Evolutionary conservation across 2,329 filamentous ascomycete genomes (phyloP).

Genomic region (Colletotrichum graminicola): DNA sequence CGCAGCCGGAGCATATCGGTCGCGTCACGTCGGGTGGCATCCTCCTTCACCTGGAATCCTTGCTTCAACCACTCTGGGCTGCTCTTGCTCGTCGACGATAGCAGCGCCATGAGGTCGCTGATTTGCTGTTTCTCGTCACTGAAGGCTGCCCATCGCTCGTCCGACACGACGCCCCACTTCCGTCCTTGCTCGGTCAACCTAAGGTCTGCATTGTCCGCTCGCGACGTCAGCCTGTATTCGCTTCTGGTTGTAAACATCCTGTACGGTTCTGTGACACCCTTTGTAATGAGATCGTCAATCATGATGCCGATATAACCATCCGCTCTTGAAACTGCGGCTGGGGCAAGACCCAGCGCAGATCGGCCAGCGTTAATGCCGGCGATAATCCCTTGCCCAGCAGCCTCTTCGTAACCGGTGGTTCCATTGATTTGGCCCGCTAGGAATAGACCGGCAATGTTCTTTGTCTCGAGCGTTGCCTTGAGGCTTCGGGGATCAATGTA

Average conservation of each 20-base stretch:
- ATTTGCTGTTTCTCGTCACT: conserved; percentile 75
- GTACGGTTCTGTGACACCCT: conserved; percentile 96
- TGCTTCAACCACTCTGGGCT: conserved; percentile 75
- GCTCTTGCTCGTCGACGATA: conserved; percentile 70
- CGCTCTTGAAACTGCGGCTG: conserved; percentile 79
- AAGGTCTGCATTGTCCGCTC: conserved; percentile 93
- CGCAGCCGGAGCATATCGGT: conserved; percentile 83
- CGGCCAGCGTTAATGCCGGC: conserved; percentile 95
- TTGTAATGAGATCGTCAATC: conserved; percentile 97
- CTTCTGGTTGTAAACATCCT: conserved; percentile 97
- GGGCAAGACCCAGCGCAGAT: conserved; percentile 73
- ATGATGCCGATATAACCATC: conserved; percentile 99
- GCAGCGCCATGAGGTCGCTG: conserved; percentile 70
- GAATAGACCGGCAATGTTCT: conserved; percentile 88
- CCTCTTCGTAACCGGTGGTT: conserved; percentile 98
- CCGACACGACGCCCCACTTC: conserved; percentile 81
- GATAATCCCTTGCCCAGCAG: conserved; percentile 90
- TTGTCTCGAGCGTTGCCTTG: conserved; percentile 92
- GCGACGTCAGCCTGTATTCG: conserved; percentile 93
- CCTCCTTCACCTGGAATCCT: conserved; percentile 77
- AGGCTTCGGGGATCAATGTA: conserved; percentile 95
- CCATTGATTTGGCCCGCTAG: conserved; percentile 98
- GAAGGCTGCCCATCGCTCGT: conserved; percentile 81
- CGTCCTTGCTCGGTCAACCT: conserved; percentile 85
- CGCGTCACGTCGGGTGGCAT: conserved; percentile 76